Conservation (phyloP, 768 basidiomycete species). For the Udeniomyces megalosporus region DNA sequence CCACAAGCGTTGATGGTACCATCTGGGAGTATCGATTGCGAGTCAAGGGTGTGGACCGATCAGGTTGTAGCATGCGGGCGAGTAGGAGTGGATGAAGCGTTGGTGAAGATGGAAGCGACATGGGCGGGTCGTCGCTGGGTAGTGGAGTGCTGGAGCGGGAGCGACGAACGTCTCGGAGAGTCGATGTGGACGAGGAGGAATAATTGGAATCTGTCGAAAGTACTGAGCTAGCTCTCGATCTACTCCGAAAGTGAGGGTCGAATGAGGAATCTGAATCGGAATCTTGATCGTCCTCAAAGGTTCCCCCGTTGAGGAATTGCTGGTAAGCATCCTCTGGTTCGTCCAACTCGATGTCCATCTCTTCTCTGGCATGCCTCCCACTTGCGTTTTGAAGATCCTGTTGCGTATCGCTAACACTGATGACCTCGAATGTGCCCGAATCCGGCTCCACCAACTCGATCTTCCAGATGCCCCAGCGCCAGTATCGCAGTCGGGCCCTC, state of each 20-base stretch:
- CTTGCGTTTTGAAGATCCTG: not conserved
- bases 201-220: too few relatives aligned
- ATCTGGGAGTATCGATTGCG: not conserved
- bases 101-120: constrained; percentile 1
- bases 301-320: not conserved
- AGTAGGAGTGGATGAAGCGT: constrained; percentile 5
- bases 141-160: not conserved
- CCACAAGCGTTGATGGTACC: not conserved
- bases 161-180: not conserved
- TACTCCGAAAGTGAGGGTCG: too few relatives aligned
- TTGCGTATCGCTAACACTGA: not conserved
- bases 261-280: too few relatives aligned
- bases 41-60: not conserved
- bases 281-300: too few relatives aligned
- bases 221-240: too few relatives aligned
- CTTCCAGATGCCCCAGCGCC: not conserved
- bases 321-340: not conserved
- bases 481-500: not conserved
- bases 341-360: not conserved
- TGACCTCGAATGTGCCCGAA: not conserved
- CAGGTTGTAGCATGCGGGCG: not conserved
- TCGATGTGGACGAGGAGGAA: not conserved
- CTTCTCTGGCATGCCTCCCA: not conserved
- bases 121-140: too few relatives aligned
- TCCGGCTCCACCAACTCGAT: not conserved